Percentiles rank a stretch among this genome's conserved stretches.
Conservation (phyloP, 2,329 filamentous ascomycete genomes). For the Alternaria angustiovoidea region DNA sequence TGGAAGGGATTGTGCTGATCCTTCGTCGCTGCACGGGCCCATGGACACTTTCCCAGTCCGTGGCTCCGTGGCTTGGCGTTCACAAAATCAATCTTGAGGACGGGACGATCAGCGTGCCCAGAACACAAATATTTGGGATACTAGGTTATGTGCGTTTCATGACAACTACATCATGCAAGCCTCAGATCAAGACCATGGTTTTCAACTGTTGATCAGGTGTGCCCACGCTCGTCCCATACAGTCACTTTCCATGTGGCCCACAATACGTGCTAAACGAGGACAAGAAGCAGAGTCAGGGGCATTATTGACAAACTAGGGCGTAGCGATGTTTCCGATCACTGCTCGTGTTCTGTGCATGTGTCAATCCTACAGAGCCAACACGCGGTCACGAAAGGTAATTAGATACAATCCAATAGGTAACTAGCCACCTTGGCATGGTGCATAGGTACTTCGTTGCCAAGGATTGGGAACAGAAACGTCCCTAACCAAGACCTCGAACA, state of each 20-base stretch:
- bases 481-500: neutral
- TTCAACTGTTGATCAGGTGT: neutral
- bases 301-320: neutral
- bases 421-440: neutral
- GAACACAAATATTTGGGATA: neutral
- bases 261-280: neutral
- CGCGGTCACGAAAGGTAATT: neutral
- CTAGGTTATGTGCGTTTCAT: conserved; percentile 1
- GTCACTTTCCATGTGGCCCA: neutral
- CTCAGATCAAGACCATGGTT: neutral
- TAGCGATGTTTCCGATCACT: neutral
- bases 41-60: neutral
- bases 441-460: neutral
- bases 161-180: neutral
- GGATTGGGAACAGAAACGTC: neutral
- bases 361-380: neutral
- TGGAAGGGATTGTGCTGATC: conserved; percentile 4
- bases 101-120: neutral
- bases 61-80: conserved; percentile 1
- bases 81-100: neutral
- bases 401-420: neutral
- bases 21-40: neutral
- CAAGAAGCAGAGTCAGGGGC: neutral
- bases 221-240: neutral
- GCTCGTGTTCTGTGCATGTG: neutral